Conservation (phyloP, 768 basidiomycete species). For the Mrakia frigida region DNA sequence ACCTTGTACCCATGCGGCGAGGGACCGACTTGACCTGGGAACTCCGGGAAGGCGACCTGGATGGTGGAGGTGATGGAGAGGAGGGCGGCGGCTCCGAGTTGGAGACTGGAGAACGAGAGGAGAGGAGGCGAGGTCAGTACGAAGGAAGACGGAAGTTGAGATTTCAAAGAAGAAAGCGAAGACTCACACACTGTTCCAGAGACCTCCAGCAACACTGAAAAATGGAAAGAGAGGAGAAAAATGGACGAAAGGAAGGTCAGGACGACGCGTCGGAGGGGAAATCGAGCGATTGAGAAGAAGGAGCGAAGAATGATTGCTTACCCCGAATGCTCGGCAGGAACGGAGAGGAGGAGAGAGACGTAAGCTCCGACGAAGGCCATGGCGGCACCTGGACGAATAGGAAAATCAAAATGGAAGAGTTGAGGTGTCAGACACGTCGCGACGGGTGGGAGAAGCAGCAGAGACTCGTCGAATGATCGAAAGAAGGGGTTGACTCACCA, state of each 20-base stretch:
- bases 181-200: too few relatives aligned
- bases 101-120: background rate
- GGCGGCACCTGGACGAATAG: background rate
- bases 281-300: background rate
- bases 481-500: background rate
- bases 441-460: too few relatives aligned
- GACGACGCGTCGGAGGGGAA: background rate
- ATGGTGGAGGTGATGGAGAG: conserved; percentile 13
- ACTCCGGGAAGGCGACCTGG: background rate
- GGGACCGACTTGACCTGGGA: background rate
- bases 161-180: too few relatives aligned
- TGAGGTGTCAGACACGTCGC: background rate
- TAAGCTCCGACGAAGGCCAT: conserved; percentile 10
- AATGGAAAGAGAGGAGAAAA: background rate
- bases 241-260: background rate
- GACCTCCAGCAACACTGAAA: background rate
- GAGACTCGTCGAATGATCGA: background rate
- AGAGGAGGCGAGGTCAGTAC: too few relatives aligned
- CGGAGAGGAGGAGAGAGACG: background rate
- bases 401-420: background rate
- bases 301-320: background rate
- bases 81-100: conserved; percentile 9
- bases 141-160: too few relatives aligned
- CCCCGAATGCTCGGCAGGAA: conserved; percentile 2
- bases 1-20: background rate